Evolutionary conservation across 495 filamentous ascomycete species (phyloP).

Genomic region (Copromyces sp.): DNA sequence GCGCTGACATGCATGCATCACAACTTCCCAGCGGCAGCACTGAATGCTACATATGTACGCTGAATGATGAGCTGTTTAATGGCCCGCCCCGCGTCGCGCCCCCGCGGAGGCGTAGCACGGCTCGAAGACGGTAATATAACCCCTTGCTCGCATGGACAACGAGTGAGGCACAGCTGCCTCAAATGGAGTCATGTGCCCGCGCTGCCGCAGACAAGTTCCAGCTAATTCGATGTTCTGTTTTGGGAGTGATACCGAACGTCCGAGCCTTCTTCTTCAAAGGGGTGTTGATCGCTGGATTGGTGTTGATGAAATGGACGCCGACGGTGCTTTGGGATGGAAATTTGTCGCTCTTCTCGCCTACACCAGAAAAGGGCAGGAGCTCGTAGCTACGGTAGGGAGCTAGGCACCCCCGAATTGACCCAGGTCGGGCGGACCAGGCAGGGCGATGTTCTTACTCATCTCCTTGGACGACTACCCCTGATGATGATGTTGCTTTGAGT

Average conservation of each 20-base stretch:
- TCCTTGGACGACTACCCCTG: too few relatives aligned
- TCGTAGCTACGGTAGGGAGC: too few relatives aligned
- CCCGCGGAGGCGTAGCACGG: not conserved
- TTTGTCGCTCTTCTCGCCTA: not conserved
- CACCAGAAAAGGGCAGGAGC: not conserved
- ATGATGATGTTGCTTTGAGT: not conserved
- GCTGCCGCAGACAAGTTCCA: not conserved
- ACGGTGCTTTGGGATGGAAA: not conserved
- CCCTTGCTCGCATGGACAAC: not conserved
- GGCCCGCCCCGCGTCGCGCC: not conserved
- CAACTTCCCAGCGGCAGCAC: not conserved
- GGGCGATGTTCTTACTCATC: too few relatives aligned
- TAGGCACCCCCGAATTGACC: too few relatives aligned
- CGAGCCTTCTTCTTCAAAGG: not conserved
- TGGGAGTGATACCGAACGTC: not conserved
- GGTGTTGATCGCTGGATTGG: not conserved
- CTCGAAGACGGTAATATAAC: too few relatives aligned
- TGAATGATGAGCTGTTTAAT: not conserved
- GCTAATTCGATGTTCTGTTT: not conserved
- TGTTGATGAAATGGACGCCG: too few relatives aligned
- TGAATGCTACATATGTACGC: not conserved
- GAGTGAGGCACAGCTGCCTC: not conserved
- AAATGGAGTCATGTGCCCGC: not conserved
- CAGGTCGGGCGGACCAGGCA: not conserved
- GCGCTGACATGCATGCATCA: not conserved